phyloP scores from a whole-genome alignment of 805 yeast genomes.

The Kuraishia molischiana region DNA sequence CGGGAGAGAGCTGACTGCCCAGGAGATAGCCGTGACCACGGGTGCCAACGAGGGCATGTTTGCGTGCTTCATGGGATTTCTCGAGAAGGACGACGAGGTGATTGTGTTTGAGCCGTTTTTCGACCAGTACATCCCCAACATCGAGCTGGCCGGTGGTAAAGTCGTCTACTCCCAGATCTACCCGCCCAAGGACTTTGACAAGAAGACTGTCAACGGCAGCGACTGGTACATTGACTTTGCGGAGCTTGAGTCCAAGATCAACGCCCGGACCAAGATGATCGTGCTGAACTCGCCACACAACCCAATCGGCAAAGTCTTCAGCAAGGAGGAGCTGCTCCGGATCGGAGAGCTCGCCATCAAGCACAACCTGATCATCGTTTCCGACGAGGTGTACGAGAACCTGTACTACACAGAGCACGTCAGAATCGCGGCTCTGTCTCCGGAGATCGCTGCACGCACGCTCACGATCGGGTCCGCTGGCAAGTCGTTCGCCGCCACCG shows the following conservation, averaged over 20 bases:
- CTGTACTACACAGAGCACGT: constrained; percentile 69
- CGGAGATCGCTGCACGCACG: constrained; percentile 71
- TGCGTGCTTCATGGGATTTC: constrained; percentile 73
- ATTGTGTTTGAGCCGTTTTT: constrained; percentile 96
- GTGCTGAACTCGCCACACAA: constrained; percentile 93
- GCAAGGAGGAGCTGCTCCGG: constrained; percentile 57
- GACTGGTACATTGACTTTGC: constrained; percentile 86
- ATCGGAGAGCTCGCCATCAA: constrained; percentile 81
- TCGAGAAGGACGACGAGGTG: constrained; percentile 86
- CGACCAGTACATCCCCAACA: constrained; percentile 92
- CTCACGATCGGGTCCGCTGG: constrained; percentile 96
- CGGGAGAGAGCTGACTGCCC: constrained; percentile 42
- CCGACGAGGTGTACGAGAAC: constrained; percentile 95
- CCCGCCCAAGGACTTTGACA: constrained; percentile 66
- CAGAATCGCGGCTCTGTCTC: constrained; percentile 74
- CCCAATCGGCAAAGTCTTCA: constrained; percentile 89
- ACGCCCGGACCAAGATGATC: constrained; percentile 71
- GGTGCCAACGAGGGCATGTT: constrained; percentile 97
- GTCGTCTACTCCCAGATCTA: constrained; percentile 79
- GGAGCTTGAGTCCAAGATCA: constrained; percentile 63
- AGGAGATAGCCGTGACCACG: constrained; percentile 74
- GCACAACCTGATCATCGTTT: constrained; percentile 70
- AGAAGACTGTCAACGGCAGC: constrained; percentile 58
- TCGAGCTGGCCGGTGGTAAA: constrained; percentile 89
- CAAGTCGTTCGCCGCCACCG: constrained; percentile 96